phyloP scores from a whole-genome alignment of 805 yeast genomes.

The Suhomyces sp. region DNA sequence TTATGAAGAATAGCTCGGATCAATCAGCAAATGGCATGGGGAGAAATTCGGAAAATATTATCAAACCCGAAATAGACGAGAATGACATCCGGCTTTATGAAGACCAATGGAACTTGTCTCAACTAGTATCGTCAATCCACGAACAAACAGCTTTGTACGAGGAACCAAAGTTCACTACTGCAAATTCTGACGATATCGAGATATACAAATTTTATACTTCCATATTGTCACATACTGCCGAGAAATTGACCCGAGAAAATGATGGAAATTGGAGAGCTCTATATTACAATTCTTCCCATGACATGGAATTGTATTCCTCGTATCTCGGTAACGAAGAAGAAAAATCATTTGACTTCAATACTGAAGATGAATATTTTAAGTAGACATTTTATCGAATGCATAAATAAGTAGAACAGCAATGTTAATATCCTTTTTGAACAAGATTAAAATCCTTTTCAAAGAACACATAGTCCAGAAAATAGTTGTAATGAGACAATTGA shows the following conservation, averaged over 20 bases:
- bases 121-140: background rate
- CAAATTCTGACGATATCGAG: slow-evolving; percentile 10
- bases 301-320: slow-evolving; percentile 19
- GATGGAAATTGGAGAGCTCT: background rate
- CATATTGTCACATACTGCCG: background rate
- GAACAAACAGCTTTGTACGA: background rate
- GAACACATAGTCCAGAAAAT: too few relatives aligned
- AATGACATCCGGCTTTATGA: slow-evolving; percentile 5
- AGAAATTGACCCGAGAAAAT: background rate
- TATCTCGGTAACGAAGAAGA: slow-evolving; percentile 25
- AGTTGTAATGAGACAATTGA: too few relatives aligned
- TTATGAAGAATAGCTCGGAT: background rate
- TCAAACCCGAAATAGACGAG: background rate
- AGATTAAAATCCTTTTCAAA: too few relatives aligned
- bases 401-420: too few relatives aligned
- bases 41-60: background rate
- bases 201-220: slow-evolving; percentile 13
- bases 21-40: background rate
- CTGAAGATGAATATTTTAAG: slow-evolving; percentile 29
- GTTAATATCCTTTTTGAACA: too few relatives aligned
- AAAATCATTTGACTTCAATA: slow-evolving; percentile 15
- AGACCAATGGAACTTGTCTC: slow-evolving; percentile 4
- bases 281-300: slow-evolving; percentile 11
- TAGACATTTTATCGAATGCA: background rate
- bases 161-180: background rate